A percentile compares a stretch with the other conserved stretches of the same genome.
Conservation (phyloP, 345 rosid genomes). For the Pseudoturritis turrita region DNA sequence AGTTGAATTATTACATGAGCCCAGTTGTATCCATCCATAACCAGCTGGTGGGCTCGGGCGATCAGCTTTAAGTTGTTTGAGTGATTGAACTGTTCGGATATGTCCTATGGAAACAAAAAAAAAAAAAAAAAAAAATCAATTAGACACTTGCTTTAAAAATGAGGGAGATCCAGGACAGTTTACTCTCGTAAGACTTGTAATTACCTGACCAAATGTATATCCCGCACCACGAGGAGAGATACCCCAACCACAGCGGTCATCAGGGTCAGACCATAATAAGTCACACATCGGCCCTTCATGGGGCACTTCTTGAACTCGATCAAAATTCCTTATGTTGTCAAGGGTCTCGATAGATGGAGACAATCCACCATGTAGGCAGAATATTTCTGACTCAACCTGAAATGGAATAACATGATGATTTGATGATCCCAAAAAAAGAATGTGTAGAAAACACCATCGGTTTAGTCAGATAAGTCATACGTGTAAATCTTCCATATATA, state of each 20-base stretch:
- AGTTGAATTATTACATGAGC: conserved; percentile 61
- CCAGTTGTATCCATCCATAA: conserved; percentile 98
- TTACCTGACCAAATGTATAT: conserved; percentile 94
- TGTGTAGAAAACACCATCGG: not conserved
- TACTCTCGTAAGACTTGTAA: not conserved
- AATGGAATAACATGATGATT: conserved; percentile 10
- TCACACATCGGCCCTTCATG: conserved; percentile 99
- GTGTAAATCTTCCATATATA: conserved; percentile 15
- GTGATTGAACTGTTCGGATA: conserved; percentile 95
- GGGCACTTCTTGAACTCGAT: conserved; percentile 95
- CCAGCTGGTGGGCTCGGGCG: conserved; percentile 94
- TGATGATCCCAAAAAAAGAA: not conserved
- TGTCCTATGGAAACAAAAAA: conserved; percentile 52
- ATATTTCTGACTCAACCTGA: conserved; percentile 95
- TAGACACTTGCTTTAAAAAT: not conserved
- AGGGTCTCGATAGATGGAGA: conserved; percentile 93
- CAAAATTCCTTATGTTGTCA: conserved; percentile 86
- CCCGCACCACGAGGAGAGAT: conserved; percentile 98
- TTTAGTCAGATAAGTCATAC: conserved; percentile 11
- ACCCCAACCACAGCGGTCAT: conserved; percentile 97
- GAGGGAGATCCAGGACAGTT: not conserved
- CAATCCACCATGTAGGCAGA: conserved; percentile 90
- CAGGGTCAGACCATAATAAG: conserved; percentile 98
- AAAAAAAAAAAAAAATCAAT: not conserved
- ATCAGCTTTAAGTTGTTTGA: conserved; percentile 84